Evolutionary conservation across 2,329 filamentous ascomycete species (phyloP).

Genomic region (Hirsutella rhossiliensis): DNA sequence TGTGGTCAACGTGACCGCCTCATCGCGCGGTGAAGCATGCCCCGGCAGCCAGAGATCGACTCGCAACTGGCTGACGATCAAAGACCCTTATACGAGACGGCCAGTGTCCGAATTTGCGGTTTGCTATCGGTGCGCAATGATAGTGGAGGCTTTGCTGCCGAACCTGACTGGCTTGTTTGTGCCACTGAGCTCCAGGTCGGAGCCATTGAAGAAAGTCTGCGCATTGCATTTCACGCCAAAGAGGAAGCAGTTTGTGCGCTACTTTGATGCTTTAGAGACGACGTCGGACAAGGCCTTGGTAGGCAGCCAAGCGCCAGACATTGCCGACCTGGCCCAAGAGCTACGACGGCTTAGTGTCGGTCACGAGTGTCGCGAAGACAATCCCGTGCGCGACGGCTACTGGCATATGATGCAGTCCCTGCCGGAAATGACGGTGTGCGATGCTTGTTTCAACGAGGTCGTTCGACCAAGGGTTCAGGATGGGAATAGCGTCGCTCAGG

Average conservation of each 20-base stretch:
- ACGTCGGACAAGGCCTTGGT: slow-evolving; percentile 37
- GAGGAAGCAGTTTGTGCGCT: slow-evolving; percentile 42
- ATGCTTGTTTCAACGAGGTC: slow-evolving; percentile 73
- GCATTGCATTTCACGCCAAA: slow-evolving; percentile 49
- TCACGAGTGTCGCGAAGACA: slow-evolving; percentile 54
- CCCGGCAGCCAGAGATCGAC: slow-evolving; percentile 39
- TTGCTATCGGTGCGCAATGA: slow-evolving; percentile 62
- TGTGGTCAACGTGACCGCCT: slow-evolving; percentile 45
- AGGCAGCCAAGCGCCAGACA: slow-evolving; percentile 36
- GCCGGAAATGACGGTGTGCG: slow-evolving; percentile 72
- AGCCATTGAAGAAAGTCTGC: slow-evolving; percentile 45
- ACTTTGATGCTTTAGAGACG: slow-evolving; percentile 49
- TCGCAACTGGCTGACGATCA: slow-evolving; percentile 65
- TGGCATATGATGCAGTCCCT: slow-evolving; percentile 73
- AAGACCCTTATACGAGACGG: slow-evolving; percentile 51
- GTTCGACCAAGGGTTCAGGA: slow-evolving; percentile 56
- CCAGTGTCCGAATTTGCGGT: slow-evolving; percentile 61
- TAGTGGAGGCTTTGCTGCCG: slow-evolving; percentile 63
- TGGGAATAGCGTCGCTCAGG: slow-evolving; percentile 42
- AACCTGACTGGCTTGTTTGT: slow-evolving; percentile 57
- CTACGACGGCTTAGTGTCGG: slow-evolving; percentile 45
- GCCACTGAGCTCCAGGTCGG: slow-evolving; percentile 31
- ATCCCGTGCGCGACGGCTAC: slow-evolving; percentile 43
- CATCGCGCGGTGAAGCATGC: slow-evolving; percentile 43
- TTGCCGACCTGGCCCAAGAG: slow-evolving; percentile 50